phyloP scores from a whole-genome alignment of 2,329 filamentous ascomycete genomes.

The Cucurbitaria berberidis region DNA sequence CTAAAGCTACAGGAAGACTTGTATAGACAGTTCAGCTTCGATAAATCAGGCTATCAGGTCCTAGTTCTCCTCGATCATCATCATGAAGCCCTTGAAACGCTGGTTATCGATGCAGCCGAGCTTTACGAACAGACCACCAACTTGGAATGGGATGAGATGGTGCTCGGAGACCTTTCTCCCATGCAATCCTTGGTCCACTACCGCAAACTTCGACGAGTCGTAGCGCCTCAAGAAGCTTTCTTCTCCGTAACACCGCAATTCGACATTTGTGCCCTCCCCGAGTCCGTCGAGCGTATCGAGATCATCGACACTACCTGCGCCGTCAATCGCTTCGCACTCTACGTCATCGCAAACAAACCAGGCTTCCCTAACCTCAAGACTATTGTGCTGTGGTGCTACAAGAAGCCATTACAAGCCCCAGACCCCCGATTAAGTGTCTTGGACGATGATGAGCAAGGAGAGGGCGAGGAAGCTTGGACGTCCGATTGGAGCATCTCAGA shows the following conservation, averaged over 20 bases:
- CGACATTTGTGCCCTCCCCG: not conserved
- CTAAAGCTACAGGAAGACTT: not conserved
- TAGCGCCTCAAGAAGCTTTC: not conserved
- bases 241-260: not conserved
- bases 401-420: not conserved
- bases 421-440: not conserved
- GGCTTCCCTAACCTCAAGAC: not conserved
- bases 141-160: not conserved
- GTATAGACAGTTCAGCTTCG: no score
- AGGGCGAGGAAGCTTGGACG: not conserved
- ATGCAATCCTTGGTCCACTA: not conserved
- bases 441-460: not conserved
- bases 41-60: no score
- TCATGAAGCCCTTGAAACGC: not conserved
- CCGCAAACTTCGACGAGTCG: not conserved
- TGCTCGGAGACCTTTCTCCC: not conserved
- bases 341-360: not conserved
- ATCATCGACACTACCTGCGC: not conserved
- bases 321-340: not conserved
- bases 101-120: not conserved
- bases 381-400: not conserved
- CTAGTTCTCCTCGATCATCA: not conserved
- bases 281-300: not conserved
- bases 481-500: not conserved
- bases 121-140: not conserved